Conservation (phyloP, 2,329 filamentous ascomycete genomes). For the Lachnellula arida region DNA sequence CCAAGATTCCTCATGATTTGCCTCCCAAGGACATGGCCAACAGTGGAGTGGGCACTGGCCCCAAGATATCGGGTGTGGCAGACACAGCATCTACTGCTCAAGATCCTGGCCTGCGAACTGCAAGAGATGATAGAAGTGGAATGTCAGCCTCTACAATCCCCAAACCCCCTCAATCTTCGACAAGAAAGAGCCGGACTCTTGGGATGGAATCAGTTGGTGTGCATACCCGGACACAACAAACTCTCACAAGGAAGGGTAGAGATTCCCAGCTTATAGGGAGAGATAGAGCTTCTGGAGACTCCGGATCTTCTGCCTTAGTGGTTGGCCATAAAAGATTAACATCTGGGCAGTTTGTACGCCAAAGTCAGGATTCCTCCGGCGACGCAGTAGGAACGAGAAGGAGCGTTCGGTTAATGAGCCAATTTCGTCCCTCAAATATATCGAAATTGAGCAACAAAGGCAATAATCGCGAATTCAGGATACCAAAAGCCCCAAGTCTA, state of each 20-base stretch:
- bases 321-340: background rate
- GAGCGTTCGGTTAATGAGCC: background rate
- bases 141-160: background rate
- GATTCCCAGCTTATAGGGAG: background rate
- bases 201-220: background rate
- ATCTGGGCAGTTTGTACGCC: background rate
- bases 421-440: background rate
- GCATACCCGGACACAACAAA: background rate
- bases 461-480: background rate
- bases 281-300: background rate
- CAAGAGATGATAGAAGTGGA: background rate
- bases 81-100: background rate
- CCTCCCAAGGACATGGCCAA: background rate
- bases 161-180: background rate
- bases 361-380: background rate
- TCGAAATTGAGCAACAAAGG: background rate
- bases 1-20: background rate
- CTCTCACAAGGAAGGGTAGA: background rate
- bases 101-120: background rate
- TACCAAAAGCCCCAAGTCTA: background rate
- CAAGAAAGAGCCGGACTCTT: background rate
- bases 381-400: background rate
- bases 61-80: background rate
- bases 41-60: no score
- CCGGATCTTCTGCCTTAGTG: background rate